phyloP scores from a whole-genome alignment of 169 alveolate species.

The Babesia sp. region DNA sequence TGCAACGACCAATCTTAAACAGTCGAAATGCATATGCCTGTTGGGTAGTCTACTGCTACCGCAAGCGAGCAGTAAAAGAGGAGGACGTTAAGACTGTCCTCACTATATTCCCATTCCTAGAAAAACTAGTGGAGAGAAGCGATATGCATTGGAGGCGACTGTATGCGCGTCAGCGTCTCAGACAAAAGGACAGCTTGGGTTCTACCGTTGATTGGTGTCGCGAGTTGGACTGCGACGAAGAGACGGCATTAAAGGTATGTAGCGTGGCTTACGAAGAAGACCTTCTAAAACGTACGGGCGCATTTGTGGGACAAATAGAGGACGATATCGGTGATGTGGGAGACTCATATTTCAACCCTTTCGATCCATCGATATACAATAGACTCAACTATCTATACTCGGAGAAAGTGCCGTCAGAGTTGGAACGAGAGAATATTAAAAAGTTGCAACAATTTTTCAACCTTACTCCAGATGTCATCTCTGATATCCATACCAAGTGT shows the following conservation, averaged over 20 bases:
- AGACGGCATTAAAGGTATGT: slow-evolving; percentile 10
- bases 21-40: slow-evolving; percentile 32
- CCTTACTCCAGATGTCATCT: slow-evolving; percentile 20
- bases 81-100: slow-evolving; percentile 27
- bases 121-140: slow-evolving; percentile 25
- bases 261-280: slow-evolving; percentile 42
- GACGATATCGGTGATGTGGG: slow-evolving; percentile 51
- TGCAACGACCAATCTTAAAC: slow-evolving; percentile 3
- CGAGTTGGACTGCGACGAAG: slow-evolving; percentile 36
- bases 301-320: slow-evolving; percentile 34
- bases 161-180: slow-evolving; percentile 36
- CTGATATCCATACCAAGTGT: slow-evolving; percentile 47
- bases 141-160: slow-evolving; percentile 47
- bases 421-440: slow-evolving; percentile 25
- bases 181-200: slow-evolving; percentile 48
- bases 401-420: slow-evolving; percentile 18
- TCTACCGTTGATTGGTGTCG: slow-evolving; percentile 19
- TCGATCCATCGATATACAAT: slow-evolving; percentile 36
- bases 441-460: slow-evolving; percentile 43
- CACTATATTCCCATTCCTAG: slow-evolving; percentile 50
- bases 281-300: slow-evolving; percentile 45
- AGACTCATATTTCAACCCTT: slow-evolving; percentile 47
- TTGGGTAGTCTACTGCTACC: slow-evolving; percentile 57
- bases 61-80: slow-evolving; percentile 31
- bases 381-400: slow-evolving; percentile 47